Evolutionary conservation across 1,284 basidiomycete species (phyloP).

Genomic region (Cerioporus squamosus): DNA sequence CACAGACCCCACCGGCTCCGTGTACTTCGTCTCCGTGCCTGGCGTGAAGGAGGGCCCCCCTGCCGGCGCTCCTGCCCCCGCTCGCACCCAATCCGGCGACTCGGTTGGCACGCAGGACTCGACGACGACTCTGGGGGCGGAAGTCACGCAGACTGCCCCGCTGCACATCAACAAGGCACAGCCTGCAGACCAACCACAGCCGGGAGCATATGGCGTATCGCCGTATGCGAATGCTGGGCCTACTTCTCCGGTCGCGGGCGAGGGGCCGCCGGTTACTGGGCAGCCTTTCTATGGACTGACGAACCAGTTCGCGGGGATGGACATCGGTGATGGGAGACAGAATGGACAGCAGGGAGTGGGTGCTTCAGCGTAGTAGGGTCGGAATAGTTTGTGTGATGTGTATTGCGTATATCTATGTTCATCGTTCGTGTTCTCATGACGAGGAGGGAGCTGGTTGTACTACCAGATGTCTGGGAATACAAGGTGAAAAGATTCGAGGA

Average conservation of each 20-base stretch:
- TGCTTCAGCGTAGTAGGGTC: constrained; percentile 19
- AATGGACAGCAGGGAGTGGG: constrained; percentile 29
- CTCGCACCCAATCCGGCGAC: constrained; percentile 14
- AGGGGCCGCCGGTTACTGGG: constrained; percentile 10
- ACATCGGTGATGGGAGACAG: constrained; percentile 31
- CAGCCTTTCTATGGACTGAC: constrained; percentile 32
- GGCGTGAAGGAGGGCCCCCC: constrained; percentile 57
- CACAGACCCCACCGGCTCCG: constrained; percentile 65
- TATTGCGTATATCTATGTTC: neutral
- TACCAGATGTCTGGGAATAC: too few relatives aligned
- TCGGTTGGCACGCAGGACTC: constrained; percentile 4
- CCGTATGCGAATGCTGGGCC: constrained; percentile 24
- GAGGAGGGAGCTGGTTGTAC: too few relatives aligned
- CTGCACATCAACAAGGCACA: constrained; percentile 21
- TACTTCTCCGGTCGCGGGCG: constrained; percentile 12
- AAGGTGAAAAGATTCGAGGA: too few relatives aligned
- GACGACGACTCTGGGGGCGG: neutral
- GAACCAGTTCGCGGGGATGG: constrained; percentile 38
- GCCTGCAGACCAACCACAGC: constrained; percentile 9
- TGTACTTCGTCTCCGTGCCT: constrained; percentile 77
- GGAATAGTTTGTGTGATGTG: neutral
- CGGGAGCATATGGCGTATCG: constrained; percentile 29
- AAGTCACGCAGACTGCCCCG: constrained; percentile 13
- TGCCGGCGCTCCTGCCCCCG: constrained; percentile 18
- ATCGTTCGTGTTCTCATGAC: too few relatives aligned